Percentiles rank a stretch among this genome's conserved stretches.
Conservation (phyloP, 1,139 yeast species). For the Candida sp. region DNA sequence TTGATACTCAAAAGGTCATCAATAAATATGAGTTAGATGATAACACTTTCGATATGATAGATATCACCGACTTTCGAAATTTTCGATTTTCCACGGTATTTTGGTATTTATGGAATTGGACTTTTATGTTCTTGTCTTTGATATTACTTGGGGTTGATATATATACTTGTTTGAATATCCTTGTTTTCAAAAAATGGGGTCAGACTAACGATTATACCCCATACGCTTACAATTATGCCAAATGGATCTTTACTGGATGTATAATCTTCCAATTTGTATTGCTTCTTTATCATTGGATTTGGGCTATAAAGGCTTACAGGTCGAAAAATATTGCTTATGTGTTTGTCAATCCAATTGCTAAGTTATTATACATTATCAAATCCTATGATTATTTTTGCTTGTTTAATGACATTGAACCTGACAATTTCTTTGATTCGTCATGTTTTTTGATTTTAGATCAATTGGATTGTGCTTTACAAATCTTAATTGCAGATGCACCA, state of each 20-base stretch:
- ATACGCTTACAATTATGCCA: slow-evolving; percentile 54
- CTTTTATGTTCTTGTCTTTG: slow-evolving; percentile 49
- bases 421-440: slow-evolving; percentile 63
- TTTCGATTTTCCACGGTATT: slow-evolving; percentile 49
- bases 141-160: slow-evolving; percentile 70
- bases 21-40: slow-evolving; percentile 33
- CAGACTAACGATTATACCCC: slow-evolving; percentile 48
- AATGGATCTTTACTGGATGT: slow-evolving; percentile 85
- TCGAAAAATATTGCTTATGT: slow-evolving; percentile 68
- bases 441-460: slow-evolving; percentile 69
- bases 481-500: slow-evolving; percentile 81
- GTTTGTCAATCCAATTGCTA: slow-evolving; percentile 66
- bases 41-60: slow-evolving; percentile 42
- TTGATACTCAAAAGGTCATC: background rate
- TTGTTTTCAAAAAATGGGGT: slow-evolving; percentile 79
- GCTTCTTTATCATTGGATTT: slow-evolving; percentile 52
- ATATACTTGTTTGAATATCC: slow-evolving; percentile 72
- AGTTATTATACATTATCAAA: slow-evolving; percentile 51
- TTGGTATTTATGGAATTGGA: slow-evolving; percentile 52
- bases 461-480: slow-evolving; percentile 59
- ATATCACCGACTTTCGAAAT: slow-evolving; percentile 50
- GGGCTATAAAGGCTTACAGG: slow-evolving; percentile 57
- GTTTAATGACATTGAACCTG: slow-evolving; percentile 64
- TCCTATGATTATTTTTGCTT: slow-evolving; percentile 72
- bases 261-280: slow-evolving; percentile 70